These are phyloP conservation scores for Diddensiella transvaalensis DNA, from an alignment of 805 yeast genomes.

Conservation along the genomic window DNA sequence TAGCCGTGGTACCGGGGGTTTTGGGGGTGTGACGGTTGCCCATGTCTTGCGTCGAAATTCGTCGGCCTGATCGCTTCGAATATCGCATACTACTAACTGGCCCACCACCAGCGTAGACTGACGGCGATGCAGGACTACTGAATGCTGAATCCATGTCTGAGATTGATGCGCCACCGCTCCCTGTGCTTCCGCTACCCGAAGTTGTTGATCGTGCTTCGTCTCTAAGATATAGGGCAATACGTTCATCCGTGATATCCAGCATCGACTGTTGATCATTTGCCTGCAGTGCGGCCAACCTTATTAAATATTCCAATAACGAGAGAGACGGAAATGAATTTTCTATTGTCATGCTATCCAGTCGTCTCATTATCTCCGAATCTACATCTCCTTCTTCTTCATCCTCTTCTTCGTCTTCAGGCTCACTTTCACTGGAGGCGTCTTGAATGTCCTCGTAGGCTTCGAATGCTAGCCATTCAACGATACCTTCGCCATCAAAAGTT, in stretches of 20 bases:
- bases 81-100: not conserved
- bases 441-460: slow-evolving; percentile 40
- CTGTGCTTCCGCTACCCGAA: not conserved
- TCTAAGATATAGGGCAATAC: slow-evolving; percentile 54
- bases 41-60: not conserved
- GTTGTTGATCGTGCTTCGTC: slow-evolving; percentile 42
- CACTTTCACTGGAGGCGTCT: slow-evolving; percentile 9
- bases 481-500: slow-evolving; percentile 15
- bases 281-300: slow-evolving; percentile 59
- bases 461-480: slow-evolving; percentile 50
- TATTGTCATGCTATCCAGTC: not conserved
- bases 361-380: slow-evolving; percentile 29
- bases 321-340: slow-evolving; percentile 33
- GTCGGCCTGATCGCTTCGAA: not conserved
- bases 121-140: not conserved
- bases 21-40: not conserved
- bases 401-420: slow-evolving; percentile 10
- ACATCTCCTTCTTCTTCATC: slow-evolving; percentile 26
- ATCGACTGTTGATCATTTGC: slow-evolving; percentile 53
- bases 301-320: slow-evolving; percentile 59
- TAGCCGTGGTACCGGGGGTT: not conserved
- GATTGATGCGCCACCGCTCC: slow-evolving; percentile 6
- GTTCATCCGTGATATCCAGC: slow-evolving; percentile 60
- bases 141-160: slow-evolving; percentile 1
- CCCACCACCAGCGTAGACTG: not conserved